These are phyloP conservation scores for Diaporthe helianthi DNA, from an alignment of 2,329 filamentous ascomycete species.

Conservation along the genomic window DNA sequence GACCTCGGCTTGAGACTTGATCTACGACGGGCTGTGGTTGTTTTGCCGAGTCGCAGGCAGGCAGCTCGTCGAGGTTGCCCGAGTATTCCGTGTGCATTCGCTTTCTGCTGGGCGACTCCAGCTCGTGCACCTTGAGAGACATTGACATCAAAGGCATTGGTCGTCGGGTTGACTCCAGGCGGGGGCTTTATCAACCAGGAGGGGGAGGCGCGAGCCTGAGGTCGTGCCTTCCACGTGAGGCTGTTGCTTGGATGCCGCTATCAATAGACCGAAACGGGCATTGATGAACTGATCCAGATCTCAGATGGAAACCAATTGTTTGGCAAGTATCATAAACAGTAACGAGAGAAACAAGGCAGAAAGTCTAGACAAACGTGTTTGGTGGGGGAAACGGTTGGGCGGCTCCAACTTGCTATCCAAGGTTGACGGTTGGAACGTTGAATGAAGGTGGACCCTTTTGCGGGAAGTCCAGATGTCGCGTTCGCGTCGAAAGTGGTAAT, in stretches of 20 bases:
- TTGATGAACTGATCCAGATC: neutral
- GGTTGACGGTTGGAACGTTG: constrained; percentile 22
- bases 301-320: neutral
- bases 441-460: constrained; percentile 18
- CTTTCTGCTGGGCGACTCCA: constrained; percentile 52
- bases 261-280: neutral
- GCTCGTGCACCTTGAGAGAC: constrained; percentile 56
- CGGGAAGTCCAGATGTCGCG: constrained; percentile 26
- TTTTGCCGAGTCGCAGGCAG: constrained; percentile 38
- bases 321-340: neutral
- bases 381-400: neutral
- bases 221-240: constrained; percentile 17
- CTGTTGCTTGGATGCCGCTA: constrained; percentile 8
- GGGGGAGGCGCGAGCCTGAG: constrained; percentile 4
- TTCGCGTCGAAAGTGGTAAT: constrained; percentile 28
- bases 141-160: constrained; percentile 57
- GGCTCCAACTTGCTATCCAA: constrained; percentile 20
- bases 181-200: neutral
- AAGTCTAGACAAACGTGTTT: neutral
- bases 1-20: constrained; percentile 14
- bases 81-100: constrained; percentile 55
- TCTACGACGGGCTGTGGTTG: neutral
- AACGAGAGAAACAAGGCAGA: neutral
- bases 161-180: constrained; percentile 17
- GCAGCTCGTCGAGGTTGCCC: constrained; percentile 35